phyloP scores from a whole-genome alignment of 2,329 filamentous ascomycete species.

The Talaromyces atroroseus region DNA sequence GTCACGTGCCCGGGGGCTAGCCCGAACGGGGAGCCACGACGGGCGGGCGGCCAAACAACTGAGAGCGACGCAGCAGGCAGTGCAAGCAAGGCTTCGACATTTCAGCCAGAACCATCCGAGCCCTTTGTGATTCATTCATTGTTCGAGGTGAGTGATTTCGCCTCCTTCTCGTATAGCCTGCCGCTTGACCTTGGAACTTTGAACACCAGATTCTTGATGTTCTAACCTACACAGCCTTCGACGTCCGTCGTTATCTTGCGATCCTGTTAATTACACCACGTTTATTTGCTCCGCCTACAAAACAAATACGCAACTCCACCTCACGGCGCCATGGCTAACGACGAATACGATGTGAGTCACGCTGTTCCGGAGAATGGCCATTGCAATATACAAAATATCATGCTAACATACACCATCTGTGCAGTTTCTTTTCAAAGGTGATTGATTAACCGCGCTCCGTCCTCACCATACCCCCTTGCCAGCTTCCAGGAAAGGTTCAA shows the following conservation, averaged over 20 bases:
- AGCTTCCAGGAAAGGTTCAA: conserved; percentile 17
- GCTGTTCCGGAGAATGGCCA: not conserved
- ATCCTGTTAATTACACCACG: not conserved
- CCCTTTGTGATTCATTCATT: conserved; percentile 3
- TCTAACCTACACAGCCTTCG: conserved; percentile 1
- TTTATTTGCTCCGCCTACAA: conserved; percentile 6
- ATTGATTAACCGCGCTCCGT: conserved; percentile 36
- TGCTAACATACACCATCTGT: conserved; percentile 16
- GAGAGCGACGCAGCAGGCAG: not conserved
- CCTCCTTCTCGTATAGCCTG: not conserved
- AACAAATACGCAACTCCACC: conserved; percentile 1
- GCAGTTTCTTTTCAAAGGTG: conserved; percentile 99
- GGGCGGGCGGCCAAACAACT: not conserved
- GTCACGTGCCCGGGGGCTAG: conserved; percentile 10
- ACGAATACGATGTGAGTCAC: conserved; percentile 95
- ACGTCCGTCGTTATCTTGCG: conserved; percentile 3
- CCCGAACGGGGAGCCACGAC: not conserved
- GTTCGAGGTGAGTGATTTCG: not conserved
- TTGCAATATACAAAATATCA: not conserved
- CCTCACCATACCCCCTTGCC: conserved; percentile 17
- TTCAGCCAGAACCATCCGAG: not conserved
- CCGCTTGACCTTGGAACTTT: not conserved
- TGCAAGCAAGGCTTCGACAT: not conserved
- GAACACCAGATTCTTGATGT: not conserved
- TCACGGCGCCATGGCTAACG: conserved; percentile 75